Evolutionary conservation across 306 rosid genomes (phyloP), one percentile per base, ranked within the genome.

Genomic region (Neltuma alba): DNA sequence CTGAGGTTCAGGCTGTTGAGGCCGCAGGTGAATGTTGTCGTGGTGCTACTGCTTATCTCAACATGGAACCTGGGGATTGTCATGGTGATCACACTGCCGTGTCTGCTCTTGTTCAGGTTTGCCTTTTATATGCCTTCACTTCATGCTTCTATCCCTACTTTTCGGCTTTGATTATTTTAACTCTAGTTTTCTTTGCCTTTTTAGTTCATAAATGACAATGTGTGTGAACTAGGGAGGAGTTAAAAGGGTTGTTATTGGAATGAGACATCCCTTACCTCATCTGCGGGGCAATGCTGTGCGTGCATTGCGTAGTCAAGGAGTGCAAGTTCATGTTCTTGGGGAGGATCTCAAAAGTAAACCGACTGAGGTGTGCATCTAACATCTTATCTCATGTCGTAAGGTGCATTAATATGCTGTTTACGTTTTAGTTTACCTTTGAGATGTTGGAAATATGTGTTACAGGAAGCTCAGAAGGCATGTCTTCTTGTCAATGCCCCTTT

Each of bases 11-110:
- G 71, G 99, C 99, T 21, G 85, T 89, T 21, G 91, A 76, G 40
- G 84, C 93, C 0, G 97, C 98, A 28, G 91, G 88, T 0, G 84
- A 80, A 14, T 48, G 4, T 34, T 84, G 89, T 69, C 82, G 88
- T 31, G 82, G 88, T 10, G 83, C 92, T 72, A 91, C 94, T 2
- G 98, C 97, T 2, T 92, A 91, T 78, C 88, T 95, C 33, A 95
- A 95, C 76, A 70, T 95, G 98, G 99, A 95, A 77, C 89, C 99
- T 7, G 97, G 97, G 9, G 99, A 92, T 74, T 95, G 94, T 85
- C 89, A 91, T 31, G 97, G 97, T 12, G 97, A 92, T 77, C 84
- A 65, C 74, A 60, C 91, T n/a, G 96, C 96, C 15, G 92, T 92
- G 6, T 89, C 99, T 30, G 90, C 98, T 54, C 89, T 95, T 9